These are phyloP conservation scores for Bryoerythrophyllum caledonicum DNA, from an alignment of 225 moss, liverwort and hornwort genomes.

Conservation along the genomic window DNA sequence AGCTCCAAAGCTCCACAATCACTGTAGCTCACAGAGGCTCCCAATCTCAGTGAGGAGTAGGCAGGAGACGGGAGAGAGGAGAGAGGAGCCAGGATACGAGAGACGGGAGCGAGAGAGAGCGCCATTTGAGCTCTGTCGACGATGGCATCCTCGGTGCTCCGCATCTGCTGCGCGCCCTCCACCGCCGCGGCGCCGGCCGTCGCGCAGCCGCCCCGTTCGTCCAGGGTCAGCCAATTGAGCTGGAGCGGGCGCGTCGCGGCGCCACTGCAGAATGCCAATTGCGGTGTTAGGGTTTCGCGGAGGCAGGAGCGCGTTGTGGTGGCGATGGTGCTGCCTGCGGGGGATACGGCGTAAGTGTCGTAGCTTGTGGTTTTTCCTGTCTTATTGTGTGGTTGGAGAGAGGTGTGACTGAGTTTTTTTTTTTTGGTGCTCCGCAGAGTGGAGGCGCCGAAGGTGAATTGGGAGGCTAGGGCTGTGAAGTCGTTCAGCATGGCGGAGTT, in stretches of 20 bases:
- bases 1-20: not conserved
- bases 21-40: not conserved
- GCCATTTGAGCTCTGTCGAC: not conserved
- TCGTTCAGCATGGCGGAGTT: slow-evolving; percentile 96
- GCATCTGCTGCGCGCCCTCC: slow-evolving; percentile 27
- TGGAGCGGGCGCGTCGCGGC: slow-evolving; percentile 35
- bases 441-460: slow-evolving; percentile 52
- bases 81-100: not conserved
- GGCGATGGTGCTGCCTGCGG: slow-evolving; percentile 55
- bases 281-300: slow-evolving; percentile 13
- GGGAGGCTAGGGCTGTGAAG: slow-evolving; percentile 98
- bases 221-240: slow-evolving; percentile 21
- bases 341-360: slow-evolving; percentile 41
- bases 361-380: not conserved
- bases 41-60: not conserved
- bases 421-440: slow-evolving; percentile 19
- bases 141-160: slow-evolving; percentile 45
- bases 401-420: not conserved
- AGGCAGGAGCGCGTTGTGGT: slow-evolving; percentile 25
- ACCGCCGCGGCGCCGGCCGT: slow-evolving; percentile 13
- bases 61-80: not conserved
- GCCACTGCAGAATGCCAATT: slow-evolving; percentile 24
- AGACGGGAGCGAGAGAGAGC: not conserved
- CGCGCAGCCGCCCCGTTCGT: slow-evolving; percentile 21
- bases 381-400: not conserved